These are phyloP conservation scores for Buddleja alternifolia DNA, from an alignment of 257 asterid genomes.

Conservation along the genomic window DNA sequence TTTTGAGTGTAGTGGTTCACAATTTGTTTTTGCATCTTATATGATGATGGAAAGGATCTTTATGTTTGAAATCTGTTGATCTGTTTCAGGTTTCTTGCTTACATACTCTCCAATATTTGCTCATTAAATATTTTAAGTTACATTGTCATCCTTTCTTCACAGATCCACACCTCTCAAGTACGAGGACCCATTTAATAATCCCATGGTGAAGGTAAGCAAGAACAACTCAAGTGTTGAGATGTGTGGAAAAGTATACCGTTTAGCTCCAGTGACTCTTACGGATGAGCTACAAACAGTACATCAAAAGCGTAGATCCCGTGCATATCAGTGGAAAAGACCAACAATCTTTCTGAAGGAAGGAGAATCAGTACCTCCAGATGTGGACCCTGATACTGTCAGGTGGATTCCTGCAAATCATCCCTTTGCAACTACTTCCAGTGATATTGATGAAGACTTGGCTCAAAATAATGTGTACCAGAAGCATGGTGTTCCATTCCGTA, in stretches of 20 bases:
- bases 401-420: slow-evolving; percentile 99
- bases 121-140: slow-evolving; percentile 24
- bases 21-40: not conserved
- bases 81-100: slow-evolving; percentile 6
- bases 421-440: slow-evolving; percentile 94
- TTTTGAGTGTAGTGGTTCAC: not conserved
- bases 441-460: slow-evolving; percentile 91
- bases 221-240: slow-evolving; percentile 89
- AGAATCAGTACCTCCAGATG: slow-evolving; percentile 89
- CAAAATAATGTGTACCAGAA: slow-evolving; percentile 89
- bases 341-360: slow-evolving; percentile 92
- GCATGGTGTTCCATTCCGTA: slow-evolving; percentile 96
- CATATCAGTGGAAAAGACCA: slow-evolving; percentile 99
- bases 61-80: not conserved
- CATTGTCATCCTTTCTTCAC: slow-evolving; percentile 31
- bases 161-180: slow-evolving; percentile 90
- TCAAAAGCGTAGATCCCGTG: slow-evolving; percentile 94
- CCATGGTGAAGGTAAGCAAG: slow-evolving; percentile 87
- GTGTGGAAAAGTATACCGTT: slow-evolving; percentile 92
- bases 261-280: slow-evolving; percentile 94
- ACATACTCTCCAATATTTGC: not conserved
- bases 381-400: slow-evolving; percentile 96
- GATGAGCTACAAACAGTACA: slow-evolving; percentile 77
- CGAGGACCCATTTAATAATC: slow-evolving; percentile 97
- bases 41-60: not conserved